Evolutionary conservation across 306 rosid genomes (phyloP).

Genomic region (Styphnolobium japonicum): DNA sequence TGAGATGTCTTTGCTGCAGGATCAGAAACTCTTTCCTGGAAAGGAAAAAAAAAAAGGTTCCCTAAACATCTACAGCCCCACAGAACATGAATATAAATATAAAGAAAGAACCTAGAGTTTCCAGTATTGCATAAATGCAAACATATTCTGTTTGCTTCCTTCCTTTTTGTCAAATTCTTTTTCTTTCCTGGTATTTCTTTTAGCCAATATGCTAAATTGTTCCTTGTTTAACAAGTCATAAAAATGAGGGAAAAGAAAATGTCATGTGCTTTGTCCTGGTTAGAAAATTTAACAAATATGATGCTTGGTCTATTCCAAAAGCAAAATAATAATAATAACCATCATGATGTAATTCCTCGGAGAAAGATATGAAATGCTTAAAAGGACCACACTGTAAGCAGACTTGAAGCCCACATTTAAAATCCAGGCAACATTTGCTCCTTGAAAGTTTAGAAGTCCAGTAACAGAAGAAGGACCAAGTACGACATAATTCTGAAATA

Average conservation of each 20-base stretch:
- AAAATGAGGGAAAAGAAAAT: background rate
- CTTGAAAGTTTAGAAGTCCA: background rate
- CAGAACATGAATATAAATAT: background rate
- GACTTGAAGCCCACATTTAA: too few relatives aligned
- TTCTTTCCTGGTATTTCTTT: background rate
- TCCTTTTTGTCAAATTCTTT: background rate
- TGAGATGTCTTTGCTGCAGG: slow-evolving; percentile 52
- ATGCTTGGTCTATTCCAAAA: background rate
- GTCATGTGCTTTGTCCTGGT: background rate
- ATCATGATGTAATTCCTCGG: background rate
- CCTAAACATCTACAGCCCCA: background rate
- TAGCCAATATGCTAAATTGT: background rate
- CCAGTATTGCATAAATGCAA: background rate
- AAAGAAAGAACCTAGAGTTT: background rate
- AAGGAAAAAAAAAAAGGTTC: background rate
- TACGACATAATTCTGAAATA: slow-evolving; percentile 8
- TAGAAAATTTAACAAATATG: background rate
- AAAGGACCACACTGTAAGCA: background rate
- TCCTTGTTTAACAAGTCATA: background rate
- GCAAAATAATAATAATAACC: background rate
- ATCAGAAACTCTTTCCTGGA: slow-evolving; percentile 60
- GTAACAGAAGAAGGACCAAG: background rate
- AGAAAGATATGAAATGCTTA: background rate
- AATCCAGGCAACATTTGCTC: too few relatives aligned
- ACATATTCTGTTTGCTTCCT: background rate